phyloP scores from a whole-genome alignment of 2,329 filamentous ascomycete species.

The Magnaporthiopsis incrustans region DNA sequence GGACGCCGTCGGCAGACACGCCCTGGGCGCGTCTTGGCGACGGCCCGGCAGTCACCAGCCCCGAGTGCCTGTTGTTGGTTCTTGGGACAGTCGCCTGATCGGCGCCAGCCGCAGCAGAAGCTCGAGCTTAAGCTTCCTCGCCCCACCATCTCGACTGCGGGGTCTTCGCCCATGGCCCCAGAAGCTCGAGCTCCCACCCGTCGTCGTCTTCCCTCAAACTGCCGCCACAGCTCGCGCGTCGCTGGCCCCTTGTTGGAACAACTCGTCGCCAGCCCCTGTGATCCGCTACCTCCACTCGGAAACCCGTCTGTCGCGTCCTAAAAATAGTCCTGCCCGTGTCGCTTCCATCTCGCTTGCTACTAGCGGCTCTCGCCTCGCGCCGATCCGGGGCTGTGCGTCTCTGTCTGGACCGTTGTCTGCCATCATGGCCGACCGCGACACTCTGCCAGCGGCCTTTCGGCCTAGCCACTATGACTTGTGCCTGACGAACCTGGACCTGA shows the following conservation, averaged over 20 bases:
- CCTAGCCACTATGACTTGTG: slow-evolving; percentile 80
- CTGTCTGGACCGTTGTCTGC: slow-evolving; percentile 6
- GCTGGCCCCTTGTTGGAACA: not conserved
- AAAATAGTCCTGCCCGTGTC: not conserved
- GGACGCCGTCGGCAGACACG: not conserved
- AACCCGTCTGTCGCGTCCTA: not conserved
- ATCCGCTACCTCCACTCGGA: not conserved
- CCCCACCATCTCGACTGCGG: not conserved
- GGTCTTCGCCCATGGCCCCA: not conserved
- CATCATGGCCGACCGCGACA: slow-evolving; percentile 51
- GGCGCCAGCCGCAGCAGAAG: not conserved
- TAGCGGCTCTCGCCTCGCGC: not conserved
- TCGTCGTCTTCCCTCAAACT: not conserved
- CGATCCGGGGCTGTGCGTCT: not conserved
- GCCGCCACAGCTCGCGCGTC: not conserved
- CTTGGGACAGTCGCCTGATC: not conserved
- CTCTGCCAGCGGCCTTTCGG: slow-evolving; percentile 60
- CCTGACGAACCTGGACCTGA: slow-evolving; percentile 73
- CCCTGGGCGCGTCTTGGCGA: not conserved
- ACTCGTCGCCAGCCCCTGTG: not conserved
- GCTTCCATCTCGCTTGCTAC: not conserved
- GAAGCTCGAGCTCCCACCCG: not conserved
- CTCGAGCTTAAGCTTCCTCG: not conserved
- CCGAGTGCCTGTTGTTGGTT: not conserved
- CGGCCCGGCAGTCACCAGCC: no score